Evolutionary conservation across 2,329 filamentous ascomycete genomes (phyloP).

Genomic region (Xylogone sp.): DNA sequence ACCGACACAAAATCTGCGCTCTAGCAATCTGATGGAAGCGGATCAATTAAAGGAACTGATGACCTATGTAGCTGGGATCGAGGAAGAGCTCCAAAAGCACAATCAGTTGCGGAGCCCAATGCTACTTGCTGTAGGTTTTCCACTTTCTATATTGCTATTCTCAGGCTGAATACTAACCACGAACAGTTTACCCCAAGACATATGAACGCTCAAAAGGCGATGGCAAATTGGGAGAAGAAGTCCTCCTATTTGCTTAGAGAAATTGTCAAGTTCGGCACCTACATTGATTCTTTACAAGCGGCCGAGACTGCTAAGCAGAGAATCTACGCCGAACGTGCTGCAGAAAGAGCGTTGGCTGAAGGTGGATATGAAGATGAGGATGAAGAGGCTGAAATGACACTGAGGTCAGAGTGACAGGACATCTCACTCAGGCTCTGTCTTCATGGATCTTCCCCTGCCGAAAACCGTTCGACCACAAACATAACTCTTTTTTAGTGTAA

Average conservation of each 20-base stretch:
- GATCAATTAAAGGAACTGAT: slow-evolving; percentile 76
- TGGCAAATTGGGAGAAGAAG: slow-evolving; percentile 97
- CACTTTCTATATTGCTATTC: not conserved
- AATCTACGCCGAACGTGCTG: slow-evolving; percentile 61
- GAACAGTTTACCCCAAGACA: slow-evolving; percentile 76
- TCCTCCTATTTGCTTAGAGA: slow-evolving; percentile 86
- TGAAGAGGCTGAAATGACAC: slow-evolving; percentile 7
- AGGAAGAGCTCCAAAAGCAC: slow-evolving; percentile 80
- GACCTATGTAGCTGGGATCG: slow-evolving; percentile 79
- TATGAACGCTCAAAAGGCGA: slow-evolving; percentile 75
- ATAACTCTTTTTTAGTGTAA: not conserved
- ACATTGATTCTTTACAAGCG: slow-evolving; percentile 77
- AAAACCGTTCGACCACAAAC: not conserved
- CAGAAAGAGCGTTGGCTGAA: slow-evolving; percentile 14
- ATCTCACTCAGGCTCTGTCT: not conserved
- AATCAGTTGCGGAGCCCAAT: slow-evolving; percentile 86
- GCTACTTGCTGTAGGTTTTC: slow-evolving; percentile 64
- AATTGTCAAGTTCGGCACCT: slow-evolving; percentile 95
- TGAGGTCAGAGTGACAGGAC: not conserved
- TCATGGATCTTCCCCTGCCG: no score
- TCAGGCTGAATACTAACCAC: not conserved
- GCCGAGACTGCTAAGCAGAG: slow-evolving; percentile 65
- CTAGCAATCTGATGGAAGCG: slow-evolving; percentile 71
- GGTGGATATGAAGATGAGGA: slow-evolving; percentile 15
- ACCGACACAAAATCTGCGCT: slow-evolving; percentile 85